Base-by-base conservation (phyloP, 805 yeast genomes). In the Ogataea populi-albae region DNA sequence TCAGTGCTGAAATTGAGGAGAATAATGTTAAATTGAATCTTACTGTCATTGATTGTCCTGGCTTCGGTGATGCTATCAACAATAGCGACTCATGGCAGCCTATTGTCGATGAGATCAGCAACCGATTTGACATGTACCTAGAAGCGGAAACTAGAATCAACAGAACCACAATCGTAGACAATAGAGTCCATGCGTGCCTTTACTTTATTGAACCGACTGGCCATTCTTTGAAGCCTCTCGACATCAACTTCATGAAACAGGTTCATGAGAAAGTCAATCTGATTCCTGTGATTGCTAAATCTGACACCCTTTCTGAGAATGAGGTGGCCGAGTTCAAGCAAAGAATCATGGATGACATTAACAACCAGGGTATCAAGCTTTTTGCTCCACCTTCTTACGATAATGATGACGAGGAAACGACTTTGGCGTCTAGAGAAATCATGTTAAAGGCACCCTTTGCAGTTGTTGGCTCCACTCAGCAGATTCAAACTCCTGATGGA, bases 121-220 rank as follows among this genome's bases (percentile, higher is more conserved):
- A 69, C 45, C 79, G 98, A 57, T 93, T 82, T 59, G 96, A 93
- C 64, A 73, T 76, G 45, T 91, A 80, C 60, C 77, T 93, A 64
- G 98, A 93, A 64, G 77, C 79, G 32, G 98, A 93, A 68, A 86
- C 86, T 54, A 79, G 81, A 57, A 73, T 86, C 41, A 79, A 79
- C 63, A 79, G 97, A 62, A 66, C 83, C 9, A 62, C 75, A 14
- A 71, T 81, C 45, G 71, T 66, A 39, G 98, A 93, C 64, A 75
- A 81, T 55, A 80, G 98, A 56, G 77, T 93, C 41, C 98, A 93
- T 62, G 98, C 96, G 22, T 79, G 88, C 59, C 66, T 93, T 45
- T 93, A 89, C 65, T 91, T 93, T 54, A 85, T 93, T 54, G 96
- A 91, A 65, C 98, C 98, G 50, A 89, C 97, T 17, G 98, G 96